These are phyloP conservation scores for Collybiopsis luxurians DNA, from an alignment of 768 basidiomycete genomes.

Conservation along the genomic window DNA sequence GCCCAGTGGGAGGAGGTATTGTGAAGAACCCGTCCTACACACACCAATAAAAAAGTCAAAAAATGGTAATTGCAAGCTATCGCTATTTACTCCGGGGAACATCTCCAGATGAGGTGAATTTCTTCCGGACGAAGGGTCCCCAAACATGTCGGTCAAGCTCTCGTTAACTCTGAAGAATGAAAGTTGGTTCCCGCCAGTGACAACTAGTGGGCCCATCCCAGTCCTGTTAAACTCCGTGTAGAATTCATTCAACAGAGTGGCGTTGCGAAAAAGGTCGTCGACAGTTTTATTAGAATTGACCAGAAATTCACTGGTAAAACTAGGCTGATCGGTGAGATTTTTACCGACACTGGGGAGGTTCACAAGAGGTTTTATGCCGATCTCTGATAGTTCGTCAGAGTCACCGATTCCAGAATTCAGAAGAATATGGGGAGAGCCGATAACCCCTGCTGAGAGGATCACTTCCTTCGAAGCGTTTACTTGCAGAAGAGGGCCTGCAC, in stretches of 20 bases:
- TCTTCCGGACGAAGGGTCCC: conserved; percentile 24
- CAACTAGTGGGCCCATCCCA: conserved; percentile 16
- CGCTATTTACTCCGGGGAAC: conserved; percentile 9
- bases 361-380: conserved; percentile 16
- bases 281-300: conserved; percentile 18
- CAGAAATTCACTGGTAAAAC: conserved; percentile 7
- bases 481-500: background rate
- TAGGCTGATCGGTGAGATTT: conserved; percentile 21
- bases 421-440: conserved; percentile 19
- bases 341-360: conserved; percentile 21
- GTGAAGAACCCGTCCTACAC: conserved; percentile 7
- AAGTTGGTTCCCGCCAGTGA: conserved; percentile 5
- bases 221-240: conserved; percentile 14
- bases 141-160: conserved; percentile 8
- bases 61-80: background rate
- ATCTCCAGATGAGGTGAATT: conserved; percentile 3
- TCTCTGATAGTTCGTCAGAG: background rate
- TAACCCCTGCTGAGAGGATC: conserved; percentile 22
- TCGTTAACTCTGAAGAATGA: conserved; percentile 18
- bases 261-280: conserved; percentile 11
- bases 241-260: conserved; percentile 6
- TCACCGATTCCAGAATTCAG: conserved; percentile 27
- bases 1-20: conserved; percentile 5
- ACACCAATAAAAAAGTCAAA: background rate
- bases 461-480: conserved; percentile 18